These are phyloP conservation scores for Starmerella davenportii DNA, from an alignment of 805 yeast species.

Conservation along the genomic window DNA sequence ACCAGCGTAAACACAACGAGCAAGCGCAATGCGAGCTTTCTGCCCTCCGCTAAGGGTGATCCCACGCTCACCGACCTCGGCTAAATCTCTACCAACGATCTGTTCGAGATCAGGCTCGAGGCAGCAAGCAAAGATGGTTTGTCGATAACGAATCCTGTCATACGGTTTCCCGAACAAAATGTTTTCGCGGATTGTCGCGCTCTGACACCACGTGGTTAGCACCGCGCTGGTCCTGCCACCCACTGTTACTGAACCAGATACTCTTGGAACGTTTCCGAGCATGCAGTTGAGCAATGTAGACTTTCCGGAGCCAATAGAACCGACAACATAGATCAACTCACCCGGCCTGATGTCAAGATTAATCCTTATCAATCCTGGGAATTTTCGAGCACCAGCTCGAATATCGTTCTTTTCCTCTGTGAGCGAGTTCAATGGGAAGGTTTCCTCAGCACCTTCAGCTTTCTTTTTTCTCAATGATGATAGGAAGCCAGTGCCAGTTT, in stretches of 20 bases:
- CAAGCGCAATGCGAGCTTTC: slow-evolving; percentile 68
- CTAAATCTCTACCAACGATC: slow-evolving; percentile 50
- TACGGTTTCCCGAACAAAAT: slow-evolving; percentile 48
- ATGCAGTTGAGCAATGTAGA: slow-evolving; percentile 53
- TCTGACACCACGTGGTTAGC: slow-evolving; percentile 72
- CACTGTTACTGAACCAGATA: slow-evolving; percentile 33
- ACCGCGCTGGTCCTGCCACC: slow-evolving; percentile 37
- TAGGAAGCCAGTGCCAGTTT: not conserved
- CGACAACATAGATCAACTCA: slow-evolving; percentile 61
- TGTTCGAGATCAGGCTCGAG: slow-evolving; percentile 45
- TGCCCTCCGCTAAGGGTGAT: slow-evolving; percentile 82
- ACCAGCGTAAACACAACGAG: slow-evolving; percentile 59
- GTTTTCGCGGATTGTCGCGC: slow-evolving; percentile 58
- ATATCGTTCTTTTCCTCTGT: not conserved
- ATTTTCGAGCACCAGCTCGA: not conserved
- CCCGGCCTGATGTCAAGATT: slow-evolving; percentile 38
- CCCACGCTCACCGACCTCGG: slow-evolving; percentile 77
- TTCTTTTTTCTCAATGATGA: not conserved
- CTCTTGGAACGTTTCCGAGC: slow-evolving; percentile 50
- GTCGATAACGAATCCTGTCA: slow-evolving; percentile 33
- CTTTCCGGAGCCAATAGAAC: slow-evolving; percentile 71
- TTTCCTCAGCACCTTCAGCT: not conserved
- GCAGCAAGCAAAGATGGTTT: slow-evolving; percentile 46
- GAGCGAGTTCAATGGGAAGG: too few relatives aligned
- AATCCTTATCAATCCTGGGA: slow-evolving; percentile 22